Percentiles rank a stretch among this genome's conserved stretches.
Conservation (phyloP, 345 rosid genomes). For the Nephelium lappaceum region DNA sequence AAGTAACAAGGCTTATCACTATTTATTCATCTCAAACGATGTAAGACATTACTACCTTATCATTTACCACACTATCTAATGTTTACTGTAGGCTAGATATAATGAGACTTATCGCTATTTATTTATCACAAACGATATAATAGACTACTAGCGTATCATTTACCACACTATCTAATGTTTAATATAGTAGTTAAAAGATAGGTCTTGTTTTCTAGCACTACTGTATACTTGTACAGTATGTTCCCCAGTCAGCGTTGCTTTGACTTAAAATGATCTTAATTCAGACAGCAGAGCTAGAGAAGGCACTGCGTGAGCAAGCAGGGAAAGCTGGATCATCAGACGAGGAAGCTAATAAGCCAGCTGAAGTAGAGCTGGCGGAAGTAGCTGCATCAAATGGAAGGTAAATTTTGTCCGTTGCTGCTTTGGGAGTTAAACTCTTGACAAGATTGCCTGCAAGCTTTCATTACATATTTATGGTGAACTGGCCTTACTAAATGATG, state of each 20-base stretch:
- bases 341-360: constrained; percentile 39
- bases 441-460: neutral
- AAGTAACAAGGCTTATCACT: neutral
- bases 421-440: neutral
- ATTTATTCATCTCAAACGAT: neutral
- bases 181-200: neutral
- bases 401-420: constrained; percentile 38
- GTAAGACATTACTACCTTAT: neutral
- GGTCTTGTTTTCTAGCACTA: neutral
- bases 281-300: constrained; percentile 83
- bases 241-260: constrained; percentile 1
- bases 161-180: neutral
- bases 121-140: no score
- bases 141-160: no score
- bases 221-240: neutral
- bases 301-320: constrained; percentile 44
- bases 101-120: no score
- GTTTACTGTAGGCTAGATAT: no score
- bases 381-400: constrained; percentile 64
- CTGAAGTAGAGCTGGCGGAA: constrained; percentile 43
- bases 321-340: constrained; percentile 48
- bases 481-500: neutral
- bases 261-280: constrained; percentile 31
- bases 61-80: no score
- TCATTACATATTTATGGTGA: neutral